A percentile compares a stretch with the other conserved stretches of the same genome.
These are phyloP conservation scores for Leucoagaricus sp. DNA, from an alignment of 1,284 basidiomycete genomes.

Conservation along the genomic window DNA sequence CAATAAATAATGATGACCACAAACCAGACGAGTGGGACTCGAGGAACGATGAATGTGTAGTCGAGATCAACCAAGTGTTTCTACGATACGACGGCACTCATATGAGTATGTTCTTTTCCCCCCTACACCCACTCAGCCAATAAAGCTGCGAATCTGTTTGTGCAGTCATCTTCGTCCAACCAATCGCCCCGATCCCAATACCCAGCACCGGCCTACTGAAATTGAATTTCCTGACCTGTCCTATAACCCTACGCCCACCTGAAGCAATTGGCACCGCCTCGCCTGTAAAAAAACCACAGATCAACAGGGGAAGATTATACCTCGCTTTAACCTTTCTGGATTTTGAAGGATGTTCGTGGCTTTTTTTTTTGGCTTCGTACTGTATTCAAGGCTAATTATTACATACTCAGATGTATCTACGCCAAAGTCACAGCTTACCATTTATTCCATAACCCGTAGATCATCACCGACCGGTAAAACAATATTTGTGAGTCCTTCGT, in stretches of 20 bases:
- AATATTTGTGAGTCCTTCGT: constrained; percentile 21
- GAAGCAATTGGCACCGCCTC: constrained; percentile 17
- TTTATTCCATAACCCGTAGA: constrained; percentile 38
- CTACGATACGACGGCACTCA: constrained; percentile 38
- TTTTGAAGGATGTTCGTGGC: constrained; percentile 57
- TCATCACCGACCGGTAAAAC: constrained; percentile 21
- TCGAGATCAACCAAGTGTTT: constrained; percentile 38
- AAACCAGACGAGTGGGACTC: constrained; percentile 54
- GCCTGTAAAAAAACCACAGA: constrained; percentile 22
- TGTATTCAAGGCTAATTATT: constrained; percentile 2
- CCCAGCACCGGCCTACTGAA: constrained; percentile 1
- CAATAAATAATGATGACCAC: constrained; percentile 33
- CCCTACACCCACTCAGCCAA: not conserved
- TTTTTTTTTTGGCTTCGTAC: not conserved
- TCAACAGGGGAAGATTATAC: constrained; percentile 40
- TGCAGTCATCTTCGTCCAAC: constrained; percentile 12
- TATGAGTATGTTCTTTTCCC: constrained; percentile 36
- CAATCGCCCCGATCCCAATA: constrained; percentile 7
- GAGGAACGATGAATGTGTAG: constrained; percentile 60
- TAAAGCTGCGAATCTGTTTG: too few species aligned
- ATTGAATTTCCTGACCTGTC: constrained; percentile 11
- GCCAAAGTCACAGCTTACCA: constrained; percentile 48
- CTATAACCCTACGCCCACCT: constrained; percentile 20
- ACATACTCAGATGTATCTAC: constrained; percentile 41
- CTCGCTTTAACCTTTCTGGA: constrained; percentile 57